Conservation (phyloP, 1,284 basidiomycete species). For the Naganishia sp. region DNA sequence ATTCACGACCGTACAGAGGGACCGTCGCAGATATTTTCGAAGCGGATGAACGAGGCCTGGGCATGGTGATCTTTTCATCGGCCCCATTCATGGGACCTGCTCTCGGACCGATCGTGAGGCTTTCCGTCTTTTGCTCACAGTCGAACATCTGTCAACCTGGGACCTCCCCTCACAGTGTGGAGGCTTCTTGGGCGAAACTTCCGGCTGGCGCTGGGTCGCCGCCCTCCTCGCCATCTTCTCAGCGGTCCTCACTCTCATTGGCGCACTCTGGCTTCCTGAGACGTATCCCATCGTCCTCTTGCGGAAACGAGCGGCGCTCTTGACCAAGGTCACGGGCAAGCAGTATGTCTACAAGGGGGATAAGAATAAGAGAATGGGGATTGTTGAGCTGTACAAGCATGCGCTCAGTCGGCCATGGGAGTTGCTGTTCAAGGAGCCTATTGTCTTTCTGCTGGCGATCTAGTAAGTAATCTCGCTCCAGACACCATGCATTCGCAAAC, state of each 20-base stretch:
- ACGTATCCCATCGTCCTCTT: constrained; percentile 56
- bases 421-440: constrained; percentile 56
- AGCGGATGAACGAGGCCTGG: constrained; percentile 47
- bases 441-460: constrained; percentile 56
- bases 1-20: constrained; percentile 35
- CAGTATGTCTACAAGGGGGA: constrained; percentile 55
- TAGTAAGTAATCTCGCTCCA: constrained; percentile 40
- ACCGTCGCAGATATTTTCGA: constrained; percentile 45
- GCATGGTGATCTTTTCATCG: constrained; percentile 60
- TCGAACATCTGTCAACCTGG: not conserved
- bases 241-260: constrained; percentile 45
- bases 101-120: constrained; percentile 49
- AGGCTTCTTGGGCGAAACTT: constrained; percentile 50
- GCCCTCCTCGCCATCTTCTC: constrained; percentile 64
- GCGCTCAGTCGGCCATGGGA: constrained; percentile 56
- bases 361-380: constrained; percentile 47
- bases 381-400: constrained; percentile 48
- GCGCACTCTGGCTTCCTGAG: constrained; percentile 50
- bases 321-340: constrained; percentile 54
- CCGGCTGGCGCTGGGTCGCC: constrained; percentile 61
- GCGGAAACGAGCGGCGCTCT: constrained; percentile 47
- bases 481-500: not conserved
- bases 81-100: constrained; percentile 65
- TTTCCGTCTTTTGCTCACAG: not conserved
- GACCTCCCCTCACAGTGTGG: constrained; percentile 42